A percentile compares a stretch with the other conserved stretches of the same genome.
phyloP scores from a whole-genome alignment of 2,329 filamentous ascomycete genomes.

The Fusarium sp. region DNA sequence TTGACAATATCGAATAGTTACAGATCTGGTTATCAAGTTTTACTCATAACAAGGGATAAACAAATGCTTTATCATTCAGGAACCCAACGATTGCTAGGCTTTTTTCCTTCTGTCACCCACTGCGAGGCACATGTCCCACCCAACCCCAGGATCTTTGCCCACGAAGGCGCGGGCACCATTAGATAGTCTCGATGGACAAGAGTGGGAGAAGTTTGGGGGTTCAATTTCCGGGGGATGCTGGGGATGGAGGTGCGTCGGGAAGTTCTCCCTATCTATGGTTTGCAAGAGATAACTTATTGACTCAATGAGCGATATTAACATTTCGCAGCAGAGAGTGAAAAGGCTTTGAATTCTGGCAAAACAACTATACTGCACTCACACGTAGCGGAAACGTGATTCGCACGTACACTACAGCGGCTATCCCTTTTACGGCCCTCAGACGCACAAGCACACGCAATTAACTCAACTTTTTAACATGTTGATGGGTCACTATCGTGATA shows the following conservation, averaged over 20 bases:
- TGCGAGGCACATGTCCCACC: constrained; percentile 34
- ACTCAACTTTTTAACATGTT: constrained; percentile 23
- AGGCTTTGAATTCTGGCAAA: constrained; percentile 24
- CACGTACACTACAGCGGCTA: constrained; percentile 29
- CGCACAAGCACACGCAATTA: constrained; percentile 29
- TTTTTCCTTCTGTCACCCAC: constrained; percentile 2
- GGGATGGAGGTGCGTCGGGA: constrained; percentile 16
- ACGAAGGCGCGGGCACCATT: constrained; percentile 38
- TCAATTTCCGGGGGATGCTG: constrained; percentile 13
- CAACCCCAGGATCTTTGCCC: constrained; percentile 41
- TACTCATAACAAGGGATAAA: constrained; percentile 1
- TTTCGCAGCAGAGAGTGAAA: constrained; percentile 16
- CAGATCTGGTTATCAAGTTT: not conserved
- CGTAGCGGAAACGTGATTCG: not conserved
- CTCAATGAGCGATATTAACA: constrained; percentile 14
- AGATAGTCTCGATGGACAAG: constrained; percentile 33
- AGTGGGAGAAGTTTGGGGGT: constrained; percentile 42
- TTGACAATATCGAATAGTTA: not conserved
- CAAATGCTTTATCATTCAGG: not conserved
- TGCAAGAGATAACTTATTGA: constrained; percentile 1
- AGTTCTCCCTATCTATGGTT: constrained; percentile 36
- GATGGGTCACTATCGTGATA: constrained; percentile 19
- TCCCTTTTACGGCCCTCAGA: constrained; percentile 31
- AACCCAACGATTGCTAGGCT: not conserved
- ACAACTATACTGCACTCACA: constrained; percentile 28